phyloP scores from a whole-genome alignment of 2,329 filamentous ascomycete species.

The Elsinoe batatas region DNA sequence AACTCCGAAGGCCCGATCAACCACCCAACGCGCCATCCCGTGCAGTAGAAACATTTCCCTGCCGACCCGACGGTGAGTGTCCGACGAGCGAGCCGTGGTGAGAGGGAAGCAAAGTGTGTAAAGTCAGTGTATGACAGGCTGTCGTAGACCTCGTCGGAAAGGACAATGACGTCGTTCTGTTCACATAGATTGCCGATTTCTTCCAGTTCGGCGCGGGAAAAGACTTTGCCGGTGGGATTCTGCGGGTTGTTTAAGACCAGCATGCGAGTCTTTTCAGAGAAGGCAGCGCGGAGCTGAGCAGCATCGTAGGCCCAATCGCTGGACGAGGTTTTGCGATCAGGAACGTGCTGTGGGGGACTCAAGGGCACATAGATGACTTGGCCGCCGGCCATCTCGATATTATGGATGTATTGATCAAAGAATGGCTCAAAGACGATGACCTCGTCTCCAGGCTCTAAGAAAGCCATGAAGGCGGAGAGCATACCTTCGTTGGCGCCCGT shows the following conservation, averaged over 20 bases:
- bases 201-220: slow-evolving; percentile 71
- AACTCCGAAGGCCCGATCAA: slow-evolving; percentile 80
- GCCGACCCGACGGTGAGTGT: slow-evolving; percentile 92
- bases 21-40: slow-evolving; percentile 94
- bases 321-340: slow-evolving; percentile 68
- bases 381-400: slow-evolving; percentile 96
- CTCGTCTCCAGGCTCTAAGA: slow-evolving; percentile 88
- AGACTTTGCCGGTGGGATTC: slow-evolving; percentile 95
- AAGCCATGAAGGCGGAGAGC: slow-evolving; percentile 96
- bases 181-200: slow-evolving; percentile 81
- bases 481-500: slow-evolving; percentile 89
- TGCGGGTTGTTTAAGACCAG: slow-evolving; percentile 83
- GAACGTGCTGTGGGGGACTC: slow-evolving; percentile 74
- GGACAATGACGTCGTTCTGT: slow-evolving; percentile 84
- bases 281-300: slow-evolving; percentile 67
- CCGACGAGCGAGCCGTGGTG: slow-evolving; percentile 75
- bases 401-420: slow-evolving; percentile 98
- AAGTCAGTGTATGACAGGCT: slow-evolving; percentile 91
- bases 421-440: slow-evolving; percentile 98
- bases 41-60: slow-evolving; percentile 97
- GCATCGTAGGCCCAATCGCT: slow-evolving; percentile 84
- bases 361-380: slow-evolving; percentile 94
- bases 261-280: slow-evolving; percentile 88
- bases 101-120: slow-evolving; percentile 81
- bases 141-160: slow-evolving; percentile 64